phyloP scores from a whole-genome alignment of 2,329 filamentous ascomycete species.

The Fusarium virguliforme region DNA sequence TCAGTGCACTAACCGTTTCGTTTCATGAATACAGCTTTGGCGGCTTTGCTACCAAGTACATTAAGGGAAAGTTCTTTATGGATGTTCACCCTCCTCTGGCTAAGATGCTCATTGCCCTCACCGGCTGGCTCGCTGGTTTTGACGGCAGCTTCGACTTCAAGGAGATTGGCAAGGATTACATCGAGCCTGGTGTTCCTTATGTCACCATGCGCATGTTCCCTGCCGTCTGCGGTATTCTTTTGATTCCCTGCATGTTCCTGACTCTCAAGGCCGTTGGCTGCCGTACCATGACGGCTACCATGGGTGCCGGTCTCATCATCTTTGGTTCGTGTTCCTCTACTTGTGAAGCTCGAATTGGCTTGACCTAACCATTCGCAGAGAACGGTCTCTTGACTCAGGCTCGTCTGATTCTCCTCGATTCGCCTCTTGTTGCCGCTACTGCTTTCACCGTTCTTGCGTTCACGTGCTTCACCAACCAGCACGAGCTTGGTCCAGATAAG shows the following conservation, averaged over 20 bases:
- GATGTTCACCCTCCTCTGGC: constrained; percentile 98
- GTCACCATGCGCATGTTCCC: constrained; percentile 97
- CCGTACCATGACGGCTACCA: constrained; percentile 84
- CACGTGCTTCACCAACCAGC: constrained; percentile 95
- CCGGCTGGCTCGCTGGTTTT: constrained; percentile 95
- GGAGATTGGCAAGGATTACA: constrained; percentile 98
- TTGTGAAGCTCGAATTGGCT: constrained; percentile 2
- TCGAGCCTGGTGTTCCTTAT: constrained; percentile 95
- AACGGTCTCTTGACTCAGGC: constrained; percentile 97
- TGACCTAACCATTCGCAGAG: constrained; percentile 70
- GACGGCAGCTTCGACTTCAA: constrained; percentile 98
- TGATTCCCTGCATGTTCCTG: constrained; percentile 94
- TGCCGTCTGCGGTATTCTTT: constrained; percentile 87
- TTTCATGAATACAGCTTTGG: constrained; percentile 78
- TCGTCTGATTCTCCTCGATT: constrained; percentile 95
- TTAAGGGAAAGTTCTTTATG: constrained; percentile 99
- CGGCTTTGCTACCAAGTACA: constrained; percentile 98
- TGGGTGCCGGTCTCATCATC: constrained; percentile 89
- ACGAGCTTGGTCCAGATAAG: constrained; percentile 90
- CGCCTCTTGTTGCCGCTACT: constrained; percentile 92
- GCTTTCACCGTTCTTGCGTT: constrained; percentile 92
- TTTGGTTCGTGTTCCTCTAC: constrained; percentile 78
- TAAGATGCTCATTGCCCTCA: constrained; percentile 95
- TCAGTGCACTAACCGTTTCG: constrained; percentile 35
- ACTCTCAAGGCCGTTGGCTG: constrained; percentile 93